Conservation (phyloP, 345 rosid species). For the Lepidium sativum region DNA sequence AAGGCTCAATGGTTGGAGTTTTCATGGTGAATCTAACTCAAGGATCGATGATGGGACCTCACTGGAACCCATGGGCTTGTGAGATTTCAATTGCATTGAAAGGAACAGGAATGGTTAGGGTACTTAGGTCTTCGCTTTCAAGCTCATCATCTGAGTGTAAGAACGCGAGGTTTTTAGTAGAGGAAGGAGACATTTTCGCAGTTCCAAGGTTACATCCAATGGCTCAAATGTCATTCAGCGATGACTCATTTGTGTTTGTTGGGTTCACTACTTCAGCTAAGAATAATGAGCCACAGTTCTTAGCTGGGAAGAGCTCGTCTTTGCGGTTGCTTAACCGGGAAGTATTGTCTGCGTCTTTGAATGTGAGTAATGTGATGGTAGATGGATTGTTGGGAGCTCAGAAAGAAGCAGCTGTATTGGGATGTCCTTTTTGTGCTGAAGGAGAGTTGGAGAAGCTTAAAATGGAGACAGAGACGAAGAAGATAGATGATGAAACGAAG, state of each 20-base stretch:
- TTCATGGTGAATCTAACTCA: slow-evolving; percentile 70
- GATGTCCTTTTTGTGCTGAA: slow-evolving; percentile 81
- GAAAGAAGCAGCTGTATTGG: slow-evolving; percentile 46
- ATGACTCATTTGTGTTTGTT: slow-evolving; percentile 65
- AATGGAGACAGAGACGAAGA: no score
- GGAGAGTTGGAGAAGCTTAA: slow-evolving; percentile 42
- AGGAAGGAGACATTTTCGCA: slow-evolving; percentile 65
- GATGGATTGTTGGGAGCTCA: slow-evolving; percentile 41
- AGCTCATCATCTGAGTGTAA: slow-evolving; percentile 39
- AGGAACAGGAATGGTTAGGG: slow-evolving; percentile 75
- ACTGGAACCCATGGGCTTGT: slow-evolving; percentile 76
- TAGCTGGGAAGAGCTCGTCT: slow-evolving; percentile 56
- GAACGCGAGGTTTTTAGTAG: slow-evolving; percentile 43
- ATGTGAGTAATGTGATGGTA: slow-evolving; percentile 41
- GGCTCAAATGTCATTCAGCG: slow-evolving; percentile 83
- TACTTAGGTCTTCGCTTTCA: slow-evolving; percentile 40
- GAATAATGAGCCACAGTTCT: slow-evolving; percentile 54
- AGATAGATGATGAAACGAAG: slow-evolving; percentile 36
- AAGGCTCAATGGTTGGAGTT: slow-evolving; percentile 42
- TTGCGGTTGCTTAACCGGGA: slow-evolving; percentile 34
- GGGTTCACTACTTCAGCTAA: slow-evolving; percentile 64
- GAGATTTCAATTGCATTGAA: slow-evolving; percentile 61
- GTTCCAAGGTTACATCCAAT: slow-evolving; percentile 70
- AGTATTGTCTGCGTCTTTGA: slow-evolving; percentile 53
- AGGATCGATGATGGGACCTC: slow-evolving; percentile 98